Base-by-base conservation (phyloP, 345 rosid genomes). In the Rubroshorea leprosula region DNA sequence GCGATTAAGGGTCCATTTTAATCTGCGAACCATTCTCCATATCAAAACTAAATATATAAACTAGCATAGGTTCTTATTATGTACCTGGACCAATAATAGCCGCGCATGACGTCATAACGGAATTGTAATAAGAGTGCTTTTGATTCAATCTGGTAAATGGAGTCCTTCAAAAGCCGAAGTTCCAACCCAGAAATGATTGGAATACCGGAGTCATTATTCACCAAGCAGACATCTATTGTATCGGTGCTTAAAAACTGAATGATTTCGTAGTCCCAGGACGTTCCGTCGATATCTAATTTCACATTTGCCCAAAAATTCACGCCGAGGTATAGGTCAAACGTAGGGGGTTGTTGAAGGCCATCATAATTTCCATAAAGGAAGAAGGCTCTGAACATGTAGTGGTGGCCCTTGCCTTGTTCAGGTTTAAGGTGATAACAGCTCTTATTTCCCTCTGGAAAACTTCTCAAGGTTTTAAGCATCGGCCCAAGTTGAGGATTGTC, bases 291-390 rank as follows among this genome's bases (percentile, higher is more conserved):
- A n/a, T n/a, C n/a, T n/a, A n/a, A n/a, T n/a, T n/a, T n/a, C 14
- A 63, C 45, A 0, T 67, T 60, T 1, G 0, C 0, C 73, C 58
- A 68, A 13, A 25, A 41, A 53, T 59, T 63, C 16, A 43, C 62
- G 0, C 64, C 73, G 15, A 73, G 19, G 13, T 68, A 58, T 14
- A 73, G 8, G 23, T 73, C 77, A 12, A 73, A 68, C 12, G 2
- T 2, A 2, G 72, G 72, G 1, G 1, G 0, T 14, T 25, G n/a
- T 15, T 23, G 19, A 18, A 43, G 45, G 35, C 22, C 14, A 4
- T 72, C 76, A 22, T 60, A 68, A 57, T 63, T 64, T 5, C 70
- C 77, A 6, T 73, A 68, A 3, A 0, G n/a, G 55, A 73, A 73
- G 27, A 5, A 17, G 17, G 64, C 67, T 25, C 51, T 56, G 46